Conservation (phyloP, 495 filamentous ascomycete species). For the Chaetomium tenue region DNA sequence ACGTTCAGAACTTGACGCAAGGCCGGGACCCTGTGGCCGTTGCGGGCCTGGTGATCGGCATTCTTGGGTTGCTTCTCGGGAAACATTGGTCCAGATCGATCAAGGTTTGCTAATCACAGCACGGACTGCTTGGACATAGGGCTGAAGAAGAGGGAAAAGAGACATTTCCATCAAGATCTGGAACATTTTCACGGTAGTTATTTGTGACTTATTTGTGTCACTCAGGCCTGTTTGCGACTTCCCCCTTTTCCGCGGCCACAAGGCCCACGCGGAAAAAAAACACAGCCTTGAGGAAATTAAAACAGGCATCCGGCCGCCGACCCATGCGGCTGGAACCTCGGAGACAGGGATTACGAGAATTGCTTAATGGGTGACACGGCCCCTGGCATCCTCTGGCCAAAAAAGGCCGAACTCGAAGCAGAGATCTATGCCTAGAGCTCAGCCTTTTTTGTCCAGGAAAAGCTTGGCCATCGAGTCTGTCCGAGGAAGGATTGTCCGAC, state of each 20-base stretch:
- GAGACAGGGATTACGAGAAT: not conserved
- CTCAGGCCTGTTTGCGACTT: not conserved
- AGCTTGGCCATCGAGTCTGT: not conserved
- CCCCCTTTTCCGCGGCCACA: not conserved
- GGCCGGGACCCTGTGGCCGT: slow-evolving; percentile 2
- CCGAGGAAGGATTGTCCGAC: not conserved
- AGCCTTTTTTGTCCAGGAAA: too few species aligned
- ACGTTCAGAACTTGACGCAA: slow-evolving; percentile 18
- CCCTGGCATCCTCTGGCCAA: too few species aligned
- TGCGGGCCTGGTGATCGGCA: not conserved
- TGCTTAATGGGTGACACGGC: not conserved
- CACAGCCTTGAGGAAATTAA: slow-evolving; percentile 1
- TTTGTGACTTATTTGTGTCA: not conserved
- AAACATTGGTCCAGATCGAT: not conserved
- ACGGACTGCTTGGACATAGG: not conserved
- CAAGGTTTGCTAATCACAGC: not conserved
- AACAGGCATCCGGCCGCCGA: not conserved
- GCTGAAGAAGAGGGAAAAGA: not conserved
- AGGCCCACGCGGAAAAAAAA: not conserved
- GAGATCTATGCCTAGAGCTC: too few species aligned
- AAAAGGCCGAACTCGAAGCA: too few species aligned
- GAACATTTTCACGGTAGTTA: not conserved
- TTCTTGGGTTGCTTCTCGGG: not conserved
- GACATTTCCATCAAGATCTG: not conserved
- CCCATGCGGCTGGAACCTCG: not conserved